These are phyloP conservation scores for Fusarium sp. DNA, from an alignment of 2,329 filamentous ascomycete genomes.

Conservation along the genomic window DNA sequence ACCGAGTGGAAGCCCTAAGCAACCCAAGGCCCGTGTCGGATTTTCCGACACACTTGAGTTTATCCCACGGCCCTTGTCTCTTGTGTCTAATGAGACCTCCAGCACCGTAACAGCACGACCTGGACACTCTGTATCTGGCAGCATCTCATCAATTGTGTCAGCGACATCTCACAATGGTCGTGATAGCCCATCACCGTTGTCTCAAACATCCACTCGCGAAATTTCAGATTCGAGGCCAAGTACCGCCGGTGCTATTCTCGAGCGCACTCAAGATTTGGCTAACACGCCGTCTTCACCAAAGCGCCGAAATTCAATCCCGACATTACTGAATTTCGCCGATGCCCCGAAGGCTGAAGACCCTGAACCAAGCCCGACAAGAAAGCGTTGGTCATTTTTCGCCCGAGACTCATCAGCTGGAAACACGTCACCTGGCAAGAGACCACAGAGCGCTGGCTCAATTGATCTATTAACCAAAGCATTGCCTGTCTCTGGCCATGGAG, in stretches of 20 bases:
- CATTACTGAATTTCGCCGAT: slow-evolving; percentile 60
- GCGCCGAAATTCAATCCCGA: slow-evolving; percentile 71
- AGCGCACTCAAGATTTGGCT: slow-evolving; percentile 55
- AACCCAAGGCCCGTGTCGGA: slow-evolving; percentile 75
- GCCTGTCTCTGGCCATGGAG: slow-evolving; percentile 54
- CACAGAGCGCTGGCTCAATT: slow-evolving; percentile 61
- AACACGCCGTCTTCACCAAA: slow-evolving; percentile 54
- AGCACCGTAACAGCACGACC: slow-evolving; percentile 78
- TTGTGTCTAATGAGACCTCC: slow-evolving; percentile 86
- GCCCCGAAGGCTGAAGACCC: slow-evolving; percentile 51
- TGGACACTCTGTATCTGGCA: slow-evolving; percentile 81
- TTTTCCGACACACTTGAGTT: slow-evolving; percentile 89
- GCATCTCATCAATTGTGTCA: slow-evolving; percentile 82
- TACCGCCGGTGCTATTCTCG: slow-evolving; percentile 78
- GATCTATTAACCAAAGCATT: slow-evolving; percentile 52
- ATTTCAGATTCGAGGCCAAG: slow-evolving; percentile 70
- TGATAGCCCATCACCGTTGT: slow-evolving; percentile 54
- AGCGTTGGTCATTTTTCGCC: slow-evolving; percentile 72
- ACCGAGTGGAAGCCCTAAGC: slow-evolving; percentile 36
- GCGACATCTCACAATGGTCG: slow-evolving; percentile 60
- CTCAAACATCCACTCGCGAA: slow-evolving; percentile 57
- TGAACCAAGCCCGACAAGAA: slow-evolving; percentile 65
- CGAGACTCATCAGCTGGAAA: slow-evolving; percentile 66
- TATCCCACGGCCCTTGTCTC: slow-evolving; percentile 83
- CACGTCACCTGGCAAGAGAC: slow-evolving; percentile 61